Base-by-base conservation (phyloP, 192 early-diverging fungal genomes). In the Coemansia sp. region DNA sequence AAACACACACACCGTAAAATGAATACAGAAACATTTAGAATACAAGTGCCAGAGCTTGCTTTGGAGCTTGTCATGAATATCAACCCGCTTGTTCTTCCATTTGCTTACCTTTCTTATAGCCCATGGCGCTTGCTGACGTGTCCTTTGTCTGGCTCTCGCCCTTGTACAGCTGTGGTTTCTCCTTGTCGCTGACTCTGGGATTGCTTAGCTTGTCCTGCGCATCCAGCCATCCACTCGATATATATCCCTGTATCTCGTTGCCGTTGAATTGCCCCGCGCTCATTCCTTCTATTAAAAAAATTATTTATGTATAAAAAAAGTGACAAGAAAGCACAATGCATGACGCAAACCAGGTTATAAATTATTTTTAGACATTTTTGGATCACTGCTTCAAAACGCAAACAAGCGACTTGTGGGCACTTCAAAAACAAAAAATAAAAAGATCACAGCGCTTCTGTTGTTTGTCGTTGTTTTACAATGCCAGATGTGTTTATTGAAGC, bases 191-290 rank as follows among this genome's bases (percentile, higher is more conserved):
- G 22, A 68, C 6, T 2, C 54, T 42, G 2, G 64, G 33, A 50
- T 68, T 56, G 32, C 50, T 64, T 25, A 80, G 56, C 66, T 59
- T 72, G 60, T 75, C 77, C 29, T 58, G 49, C 5, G 66, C 69
- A 72, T 80, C 77, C 28, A 80, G 69, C 77, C 77, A 80, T 42
- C 69, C 77, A 25, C 66, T 61, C 2, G 72, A 65, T 55, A 80
- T 68, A 48, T 36, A 80, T 14, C 68, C 65, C 63, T 80, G 72
- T 20, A 74, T 56, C n/a, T 73, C 65, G 31, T 63, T 55, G 18
- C 52, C 51, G 33, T 73, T 73, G 48, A 73, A 73, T 17, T 32
- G 56, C 11, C 28, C 28, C 7, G 28, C 55, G 49, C 64, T 76
- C 67, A 68, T 75, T 38, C 36, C 36, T 38, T 38, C 36, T 38